These are phyloP conservation scores for Suhomyces guaymorum DNA, from an alignment of 1,139 yeast genomes.

Conservation along the genomic window DNA sequence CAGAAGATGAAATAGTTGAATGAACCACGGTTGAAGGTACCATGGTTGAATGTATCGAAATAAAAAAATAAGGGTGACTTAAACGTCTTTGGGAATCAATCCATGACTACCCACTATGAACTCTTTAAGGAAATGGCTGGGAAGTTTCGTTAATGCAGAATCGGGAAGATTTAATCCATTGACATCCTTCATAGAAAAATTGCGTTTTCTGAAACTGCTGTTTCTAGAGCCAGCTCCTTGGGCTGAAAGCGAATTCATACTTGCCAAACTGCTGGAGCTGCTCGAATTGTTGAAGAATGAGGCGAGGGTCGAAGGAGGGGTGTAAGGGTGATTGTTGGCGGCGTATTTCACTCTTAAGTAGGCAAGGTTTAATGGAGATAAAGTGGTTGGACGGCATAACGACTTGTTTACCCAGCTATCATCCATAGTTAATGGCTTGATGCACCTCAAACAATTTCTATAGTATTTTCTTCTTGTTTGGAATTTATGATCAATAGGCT, in stretches of 20 bases:
- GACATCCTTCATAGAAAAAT: slow-evolving; percentile 20
- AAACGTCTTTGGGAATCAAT: slow-evolving; percentile 36
- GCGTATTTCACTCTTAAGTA: slow-evolving; percentile 26
- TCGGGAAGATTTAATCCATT: slow-evolving; percentile 27
- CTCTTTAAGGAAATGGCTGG: slow-evolving; percentile 43
- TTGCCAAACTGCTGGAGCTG: slow-evolving; percentile 23
- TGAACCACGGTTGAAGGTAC: too few species aligned
- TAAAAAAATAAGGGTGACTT: neutral
- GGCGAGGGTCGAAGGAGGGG: slow-evolving; percentile 5
- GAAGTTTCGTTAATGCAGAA: slow-evolving; percentile 32
- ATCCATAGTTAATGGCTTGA: slow-evolving; percentile 53
- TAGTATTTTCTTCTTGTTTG: slow-evolving; percentile 46
- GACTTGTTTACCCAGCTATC: slow-evolving; percentile 56
- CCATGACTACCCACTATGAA: slow-evolving; percentile 46
- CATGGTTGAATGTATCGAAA: too few species aligned
- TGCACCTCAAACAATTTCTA: slow-evolving; percentile 58
- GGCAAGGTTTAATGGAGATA: slow-evolving; percentile 33
- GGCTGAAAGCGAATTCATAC: slow-evolving; percentile 19
- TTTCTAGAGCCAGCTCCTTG: too few species aligned
- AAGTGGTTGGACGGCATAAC: slow-evolving; percentile 45
- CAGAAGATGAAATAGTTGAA: too few species aligned
- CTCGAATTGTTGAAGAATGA: slow-evolving; percentile 14
- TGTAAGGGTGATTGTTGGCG: slow-evolving; percentile 7
- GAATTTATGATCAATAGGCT: slow-evolving; percentile 39
- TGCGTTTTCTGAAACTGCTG: slow-evolving; percentile 19